phyloP scores from a whole-genome alignment of 495 filamentous ascomycete genomes.

The Alectoria sarmentosa region DNA sequence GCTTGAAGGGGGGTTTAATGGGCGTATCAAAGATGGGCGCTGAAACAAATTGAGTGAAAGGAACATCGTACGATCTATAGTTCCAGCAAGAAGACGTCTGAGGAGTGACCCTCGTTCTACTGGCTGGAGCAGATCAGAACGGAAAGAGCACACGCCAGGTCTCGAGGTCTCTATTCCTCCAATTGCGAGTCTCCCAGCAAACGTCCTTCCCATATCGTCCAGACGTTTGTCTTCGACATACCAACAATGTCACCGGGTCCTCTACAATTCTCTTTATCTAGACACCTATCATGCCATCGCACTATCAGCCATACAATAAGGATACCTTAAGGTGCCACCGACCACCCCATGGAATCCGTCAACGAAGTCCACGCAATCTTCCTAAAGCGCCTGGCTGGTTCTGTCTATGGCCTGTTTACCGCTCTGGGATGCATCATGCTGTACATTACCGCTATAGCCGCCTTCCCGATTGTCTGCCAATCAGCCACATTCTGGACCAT shows the following conservation, averaged over 20 bases:
- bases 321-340: background rate
- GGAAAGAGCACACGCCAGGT: background rate
- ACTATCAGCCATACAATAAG: background rate
- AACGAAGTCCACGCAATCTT: background rate
- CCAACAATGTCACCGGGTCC: background rate
- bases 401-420: background rate
- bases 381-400: background rate
- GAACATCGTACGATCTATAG: background rate
- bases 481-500: background rate
- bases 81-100: background rate
- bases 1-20: background rate
- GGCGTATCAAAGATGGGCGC: slow-evolving; percentile 2
- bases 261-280: background rate
- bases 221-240: background rate
- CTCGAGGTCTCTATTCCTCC: background rate
- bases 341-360: background rate
- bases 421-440: background rate
- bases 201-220: background rate
- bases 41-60: background rate
- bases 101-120: background rate
- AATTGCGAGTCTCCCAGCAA: background rate
- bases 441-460: background rate
- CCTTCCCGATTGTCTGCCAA: background rate
- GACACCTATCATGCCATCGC: background rate
- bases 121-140: background rate